A percentile compares a stretch with the other conserved stretches of the same genome.
Evolutionary conservation across 805 yeast species (phyloP).

Genomic region (Candida maris): DNA sequence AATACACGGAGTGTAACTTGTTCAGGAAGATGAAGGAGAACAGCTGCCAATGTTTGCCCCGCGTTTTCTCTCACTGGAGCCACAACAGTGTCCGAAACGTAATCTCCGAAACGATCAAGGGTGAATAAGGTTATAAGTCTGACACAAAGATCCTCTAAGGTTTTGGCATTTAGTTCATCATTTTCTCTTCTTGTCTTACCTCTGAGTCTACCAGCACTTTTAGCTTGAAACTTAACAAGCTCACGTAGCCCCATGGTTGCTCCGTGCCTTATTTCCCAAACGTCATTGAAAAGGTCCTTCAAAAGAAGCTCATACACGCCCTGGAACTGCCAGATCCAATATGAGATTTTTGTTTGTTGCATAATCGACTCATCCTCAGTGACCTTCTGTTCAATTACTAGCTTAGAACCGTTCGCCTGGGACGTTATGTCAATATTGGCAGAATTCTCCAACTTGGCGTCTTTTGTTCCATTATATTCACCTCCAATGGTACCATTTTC

Average conservation of each 20-base stretch:
- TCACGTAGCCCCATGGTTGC: slow-evolving; percentile 91
- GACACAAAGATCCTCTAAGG: slow-evolving; percentile 85
- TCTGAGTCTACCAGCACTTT: slow-evolving; percentile 76
- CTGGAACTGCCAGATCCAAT: slow-evolving; percentile 89
- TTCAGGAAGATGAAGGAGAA: slow-evolving; percentile 68
- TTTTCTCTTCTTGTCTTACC: slow-evolving; percentile 63
- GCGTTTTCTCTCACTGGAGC: slow-evolving; percentile 98
- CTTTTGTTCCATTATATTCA: slow-evolving; percentile 11
- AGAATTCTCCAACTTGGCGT: slow-evolving; percentile 21
- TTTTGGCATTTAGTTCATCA: slow-evolving; percentile 55
- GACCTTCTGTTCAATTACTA: slow-evolving; percentile 77
- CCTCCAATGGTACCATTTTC: slow-evolving; percentile 35
- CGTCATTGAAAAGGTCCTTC: slow-evolving; percentile 74
- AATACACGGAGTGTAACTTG: slow-evolving; percentile 60
- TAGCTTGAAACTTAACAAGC: slow-evolving; percentile 75
- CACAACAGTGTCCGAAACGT: slow-evolving; percentile 93
- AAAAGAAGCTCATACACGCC: slow-evolving; percentile 82
- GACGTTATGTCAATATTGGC: slow-evolving; percentile 54
- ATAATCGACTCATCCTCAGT: slow-evolving; percentile 63
- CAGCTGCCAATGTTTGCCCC: slow-evolving; percentile 90
- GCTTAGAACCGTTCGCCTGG: slow-evolving; percentile 74
- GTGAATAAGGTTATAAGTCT: slow-evolving; percentile 84
- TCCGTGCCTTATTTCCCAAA: slow-evolving; percentile 96
- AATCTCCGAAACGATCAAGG: slow-evolving; percentile 93
- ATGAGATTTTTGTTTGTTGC: slow-evolving; percentile 66